Base-by-base conservation (phyloP, 257 asterid genomes). In the Solanum stenotomum region DNA sequence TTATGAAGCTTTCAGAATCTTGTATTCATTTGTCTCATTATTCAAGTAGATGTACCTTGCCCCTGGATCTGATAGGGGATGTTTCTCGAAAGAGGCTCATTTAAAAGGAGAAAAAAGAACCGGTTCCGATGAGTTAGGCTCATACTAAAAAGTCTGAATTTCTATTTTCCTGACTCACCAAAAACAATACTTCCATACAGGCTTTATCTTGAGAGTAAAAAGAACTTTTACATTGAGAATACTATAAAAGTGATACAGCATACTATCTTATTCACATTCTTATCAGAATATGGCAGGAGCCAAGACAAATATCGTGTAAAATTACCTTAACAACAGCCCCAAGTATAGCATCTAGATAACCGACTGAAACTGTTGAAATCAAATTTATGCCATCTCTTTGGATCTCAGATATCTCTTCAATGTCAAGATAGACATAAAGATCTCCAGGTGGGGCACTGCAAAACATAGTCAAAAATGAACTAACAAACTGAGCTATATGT, bases 321-420 rank as follows among this genome's bases (percentile, higher is more conserved):
- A 31, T 74, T 91, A 97, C 99, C 99, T 95, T 92, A 42, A 83
- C 89, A 87, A 91, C 87, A 89, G 98, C 91, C 85, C 99, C 99
- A 89, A 97, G 89, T 85, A 97, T 96, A 78, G 99, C 99, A 92
- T 97, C 99, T 89, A 97, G 92, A 90, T 97, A 97, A 92, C 93
- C 92, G 79, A 97, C 88, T 79, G 98, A 89, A 91, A 97, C 92
- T 23, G 94, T 91, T 88, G 99, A 97, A 74, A 71, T 87, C 33
- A 97, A 96, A 94, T 97, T 96, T 89, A 96, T 95, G 91, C 99
- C 99, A 89, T 97, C 98, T 91, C 98, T 93, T 93, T 97, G 98
- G 87, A 97, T 97, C 92, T 96, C 99, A 20, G 98, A 94, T 90
- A 96, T 95, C 89, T 96, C 99, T 89, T 92, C 93, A 87, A 96